Evolutionary conservation across 768 basidiomycete species (phyloP).

Genomic region (Cytidiella melzeri): DNA sequence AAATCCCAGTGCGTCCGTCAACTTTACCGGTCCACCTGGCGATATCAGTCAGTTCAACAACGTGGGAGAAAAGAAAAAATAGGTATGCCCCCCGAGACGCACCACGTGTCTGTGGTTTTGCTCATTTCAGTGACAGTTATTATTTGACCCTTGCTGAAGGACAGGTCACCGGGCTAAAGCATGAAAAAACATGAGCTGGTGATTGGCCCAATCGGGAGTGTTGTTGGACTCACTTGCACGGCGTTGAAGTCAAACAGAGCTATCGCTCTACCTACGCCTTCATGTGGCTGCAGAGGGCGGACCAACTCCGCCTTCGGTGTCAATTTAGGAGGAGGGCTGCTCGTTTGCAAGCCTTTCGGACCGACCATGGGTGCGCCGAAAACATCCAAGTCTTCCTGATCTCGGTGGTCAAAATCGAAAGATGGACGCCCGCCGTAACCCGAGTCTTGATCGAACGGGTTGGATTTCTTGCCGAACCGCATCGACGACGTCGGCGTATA

Average conservation of each 20-base stretch:
- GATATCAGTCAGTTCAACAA: too few species aligned
- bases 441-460: conserved; percentile 17
- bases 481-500: conserved; percentile 18
- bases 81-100: conserved; percentile 13
- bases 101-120: conserved; percentile 72
- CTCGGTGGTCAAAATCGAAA: conserved; percentile 12
- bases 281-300: conserved; percentile 42
- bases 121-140: conserved; percentile 66
- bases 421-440: conserved; percentile 5
- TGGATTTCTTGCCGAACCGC: conserved; percentile 7
- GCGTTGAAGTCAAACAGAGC: conserved; percentile 72
- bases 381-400: conserved; percentile 7
- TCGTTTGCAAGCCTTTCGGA: conserved; percentile 1
- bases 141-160: conserved; percentile 71
- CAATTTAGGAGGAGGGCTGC: conserved; percentile 28
- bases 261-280: conserved; percentile 67
- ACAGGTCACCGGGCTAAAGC: conserved; percentile 65
- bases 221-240: conserved; percentile 55
- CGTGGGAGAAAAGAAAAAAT: neutral
- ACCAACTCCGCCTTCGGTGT: conserved; percentile 45
- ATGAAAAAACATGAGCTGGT: too few species aligned
- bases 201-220: neutral
- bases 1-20: conserved; percentile 54
- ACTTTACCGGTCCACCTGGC: conserved; percentile 76
- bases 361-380: conserved; percentile 3